A percentile compares a stretch with the other conserved stretches of the same genome.
Evolutionary conservation across 1,139 yeast genomes (phyloP).

Genomic region (Yamadazyma aaseri): DNA sequence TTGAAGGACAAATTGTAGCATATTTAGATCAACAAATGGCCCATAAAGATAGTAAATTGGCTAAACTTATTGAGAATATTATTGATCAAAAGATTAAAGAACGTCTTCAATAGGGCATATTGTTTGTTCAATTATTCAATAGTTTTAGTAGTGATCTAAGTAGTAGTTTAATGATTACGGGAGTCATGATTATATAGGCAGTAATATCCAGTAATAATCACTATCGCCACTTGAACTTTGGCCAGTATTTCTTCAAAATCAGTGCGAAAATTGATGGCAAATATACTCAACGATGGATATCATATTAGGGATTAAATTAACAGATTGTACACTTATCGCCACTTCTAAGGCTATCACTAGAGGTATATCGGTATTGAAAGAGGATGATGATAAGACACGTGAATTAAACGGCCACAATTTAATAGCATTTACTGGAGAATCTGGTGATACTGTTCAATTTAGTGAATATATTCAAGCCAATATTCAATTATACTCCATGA

Average conservation of each 20-base stretch:
- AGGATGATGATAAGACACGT: slow-evolving; percentile 85
- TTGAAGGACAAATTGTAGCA: slow-evolving; percentile 77
- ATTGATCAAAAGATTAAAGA: slow-evolving; percentile 49
- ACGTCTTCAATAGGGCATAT: neutral
- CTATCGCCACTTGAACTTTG: too few relatives aligned
- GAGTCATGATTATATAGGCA: too few relatives aligned
- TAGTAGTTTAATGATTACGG: too few relatives aligned
- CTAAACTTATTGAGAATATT: slow-evolving; percentile 44
- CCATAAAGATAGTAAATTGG: slow-evolving; percentile 38
- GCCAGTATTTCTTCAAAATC: too few relatives aligned
- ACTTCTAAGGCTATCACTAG: slow-evolving; percentile 93
- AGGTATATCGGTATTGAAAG: slow-evolving; percentile 87
- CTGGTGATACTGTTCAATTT: slow-evolving; percentile 97
- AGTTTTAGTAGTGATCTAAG: too few relatives aligned
- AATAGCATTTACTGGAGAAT: slow-evolving; percentile 91
- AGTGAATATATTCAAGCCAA: slow-evolving; percentile 94
- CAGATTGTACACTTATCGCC: slow-evolving; percentile 80
- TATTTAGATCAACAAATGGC: slow-evolving; percentile 55
- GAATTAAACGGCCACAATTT: slow-evolving; percentile 71
- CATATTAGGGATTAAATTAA: slow-evolving; percentile 78
- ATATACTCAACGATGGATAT: slow-evolving; percentile 64
- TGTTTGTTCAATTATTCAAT: too few relatives aligned
- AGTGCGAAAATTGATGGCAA: slow-evolving; percentile 2
- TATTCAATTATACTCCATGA: slow-evolving; percentile 80
- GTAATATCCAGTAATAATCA: too few relatives aligned